Base-by-base conservation (phyloP, 2,329 filamentous ascomycete genomes). In the Aspergillus transmontanensis region DNA sequence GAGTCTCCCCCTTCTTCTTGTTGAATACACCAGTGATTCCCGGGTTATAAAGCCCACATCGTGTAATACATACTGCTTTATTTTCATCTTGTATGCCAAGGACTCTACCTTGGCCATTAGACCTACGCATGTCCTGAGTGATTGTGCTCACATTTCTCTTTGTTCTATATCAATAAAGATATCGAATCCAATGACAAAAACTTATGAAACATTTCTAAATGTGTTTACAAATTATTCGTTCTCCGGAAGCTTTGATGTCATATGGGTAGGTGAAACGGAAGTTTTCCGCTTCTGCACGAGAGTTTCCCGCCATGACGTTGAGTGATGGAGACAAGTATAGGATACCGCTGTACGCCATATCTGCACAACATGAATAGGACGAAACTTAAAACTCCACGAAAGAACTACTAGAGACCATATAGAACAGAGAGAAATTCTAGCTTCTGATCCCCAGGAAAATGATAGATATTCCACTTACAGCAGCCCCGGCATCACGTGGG, bases 1-100 rank as follows among this genome's bases (percentile, higher is more conserved):
- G 26, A 23, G 57, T 58, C 63, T 36, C 64, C 62, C 36, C 51
- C 32, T 19, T 55, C 23, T 65, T 51, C 36, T 58, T 68, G 45
- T 54, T 58, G 45, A 57, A 54, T 59, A 65, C 57, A 59, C 54
- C 43, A 59, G 61, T 67, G 68, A 70, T 71, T 69, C 65, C 69
- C 64, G 62, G 66, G 62, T 50, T 19, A 63, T 53, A 19, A 28
- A 41, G 59, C 57, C 57, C 60, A 56, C 30, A n/a, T 61, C 26
- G n/a, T 67, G 57, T 65, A 56, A 60, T 60, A 46, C 51, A 56
- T 61, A 50, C 54, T 58, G 43, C 58, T 23, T 41, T 48, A 34
- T 61, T 68, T 65, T 34, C 21, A 30, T 28, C 48, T 26, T 61
- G 45, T 60, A 60, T 43, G 55, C 28, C 39, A 41, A 59, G 61